These are phyloP conservation scores for Botrytis fabae DNA, from an alignment of 2,329 filamentous ascomycete genomes.

Conservation along the genomic window DNA sequence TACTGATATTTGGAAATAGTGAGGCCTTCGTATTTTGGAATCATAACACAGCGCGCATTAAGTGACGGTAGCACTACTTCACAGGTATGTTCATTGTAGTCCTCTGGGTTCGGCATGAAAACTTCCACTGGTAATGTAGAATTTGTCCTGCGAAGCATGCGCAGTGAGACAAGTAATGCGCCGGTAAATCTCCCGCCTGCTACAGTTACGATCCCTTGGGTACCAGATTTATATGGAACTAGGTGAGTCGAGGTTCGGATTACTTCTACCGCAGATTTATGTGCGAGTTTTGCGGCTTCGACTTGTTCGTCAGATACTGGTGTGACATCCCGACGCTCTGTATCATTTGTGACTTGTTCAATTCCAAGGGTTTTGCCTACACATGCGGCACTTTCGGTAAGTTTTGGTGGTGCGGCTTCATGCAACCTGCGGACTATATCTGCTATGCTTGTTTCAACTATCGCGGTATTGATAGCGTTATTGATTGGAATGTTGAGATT, in stretches of 20 bases:
- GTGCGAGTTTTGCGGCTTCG: not conserved
- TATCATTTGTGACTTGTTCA: constrained; percentile 9
- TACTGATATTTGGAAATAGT: constrained; percentile 48
- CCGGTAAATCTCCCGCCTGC: constrained; percentile 42
- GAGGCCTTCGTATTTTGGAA: constrained; percentile 44
- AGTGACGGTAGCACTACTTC: constrained; percentile 43
- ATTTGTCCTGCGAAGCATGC: constrained; percentile 45
- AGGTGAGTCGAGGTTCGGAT: constrained; percentile 2
- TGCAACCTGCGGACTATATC: constrained; percentile 7
- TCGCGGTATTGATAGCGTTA: too few species aligned
- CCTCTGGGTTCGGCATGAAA: constrained; percentile 42
- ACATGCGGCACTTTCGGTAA: constrained; percentile 6
- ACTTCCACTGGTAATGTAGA: constrained; percentile 45
- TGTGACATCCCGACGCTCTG: constrained; percentile 15
- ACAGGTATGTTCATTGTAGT: constrained; percentile 44
- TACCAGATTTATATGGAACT: constrained; percentile 4
- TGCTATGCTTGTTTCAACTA: not conserved
- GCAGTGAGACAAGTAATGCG: constrained; percentile 43
- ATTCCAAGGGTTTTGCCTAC: not conserved
- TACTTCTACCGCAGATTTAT: constrained; percentile 6
- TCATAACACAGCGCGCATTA: constrained; percentile 44
- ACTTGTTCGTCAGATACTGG: constrained; percentile 17
- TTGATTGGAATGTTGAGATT: too few species aligned
- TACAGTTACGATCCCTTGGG: constrained; percentile 46
- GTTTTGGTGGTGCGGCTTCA: not conserved